Conservation (phyloP, 2,329 filamentous ascomycete species). For the Madurella fahalii region DNA sequence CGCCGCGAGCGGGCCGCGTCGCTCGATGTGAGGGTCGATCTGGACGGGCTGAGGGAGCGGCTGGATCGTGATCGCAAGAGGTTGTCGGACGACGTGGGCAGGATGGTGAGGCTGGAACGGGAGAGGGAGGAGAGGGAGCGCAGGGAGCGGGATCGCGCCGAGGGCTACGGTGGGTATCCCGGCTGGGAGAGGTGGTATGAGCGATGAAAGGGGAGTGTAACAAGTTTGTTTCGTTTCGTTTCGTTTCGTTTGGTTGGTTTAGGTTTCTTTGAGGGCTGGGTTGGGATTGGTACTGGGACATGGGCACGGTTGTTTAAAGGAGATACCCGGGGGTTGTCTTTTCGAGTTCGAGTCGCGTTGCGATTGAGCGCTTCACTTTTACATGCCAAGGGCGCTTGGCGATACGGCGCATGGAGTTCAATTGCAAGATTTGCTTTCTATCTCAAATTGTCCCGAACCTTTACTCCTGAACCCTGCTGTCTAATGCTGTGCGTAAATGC, state of each 20-base stretch:
- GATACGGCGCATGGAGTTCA: background rate
- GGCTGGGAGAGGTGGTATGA: slow-evolving; percentile 4
- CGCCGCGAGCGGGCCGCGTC: slow-evolving; percentile 5
- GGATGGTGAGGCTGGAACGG: slow-evolving; percentile 7
- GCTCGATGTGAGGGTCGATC: background rate
- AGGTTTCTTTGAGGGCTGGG: background rate
- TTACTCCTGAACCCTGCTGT: no score
- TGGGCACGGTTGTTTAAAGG: no score
- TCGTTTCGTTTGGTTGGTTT: background rate
- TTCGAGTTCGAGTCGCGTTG: background rate
- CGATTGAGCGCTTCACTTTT: background rate
- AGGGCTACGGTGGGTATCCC: background rate
- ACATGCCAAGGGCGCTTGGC: background rate
- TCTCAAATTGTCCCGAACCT: no score
- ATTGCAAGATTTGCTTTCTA: no score
- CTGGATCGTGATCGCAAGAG: slow-evolving; percentile 10
- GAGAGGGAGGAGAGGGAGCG: slow-evolving; percentile 3
- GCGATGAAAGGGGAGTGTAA: background rate
- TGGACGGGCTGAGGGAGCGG: slow-evolving; percentile 6
- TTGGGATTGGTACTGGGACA: background rate
- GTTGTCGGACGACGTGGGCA: slow-evolving; percentile 15
- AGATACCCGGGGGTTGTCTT: background rate
- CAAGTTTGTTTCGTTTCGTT: background rate
- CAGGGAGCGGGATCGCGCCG: background rate
- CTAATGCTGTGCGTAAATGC: no score